Evolutionary conservation across 257 asterid species (phyloP).

Genomic region (Echites panduratus): DNA sequence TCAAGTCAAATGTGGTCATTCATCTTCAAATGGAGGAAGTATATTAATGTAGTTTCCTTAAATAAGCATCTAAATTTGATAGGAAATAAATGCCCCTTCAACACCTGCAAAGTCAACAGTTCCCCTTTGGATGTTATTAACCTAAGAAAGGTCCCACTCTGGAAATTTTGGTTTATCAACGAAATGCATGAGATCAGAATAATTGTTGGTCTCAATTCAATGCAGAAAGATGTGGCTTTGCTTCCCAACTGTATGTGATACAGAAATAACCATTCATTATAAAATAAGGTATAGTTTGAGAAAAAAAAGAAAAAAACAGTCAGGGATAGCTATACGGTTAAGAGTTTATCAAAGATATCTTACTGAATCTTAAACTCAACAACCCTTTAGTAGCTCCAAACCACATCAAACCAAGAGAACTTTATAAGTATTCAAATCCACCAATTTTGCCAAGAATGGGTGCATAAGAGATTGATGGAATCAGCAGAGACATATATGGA

Average conservation of each 20-base stretch:
- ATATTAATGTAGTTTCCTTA: neutral
- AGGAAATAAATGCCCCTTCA: neutral
- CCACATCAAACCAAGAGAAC: neutral
- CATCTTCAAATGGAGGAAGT: neutral
- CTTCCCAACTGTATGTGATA: neutral
- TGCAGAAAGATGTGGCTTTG: neutral
- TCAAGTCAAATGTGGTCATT: neutral
- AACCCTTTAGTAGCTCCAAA: neutral
- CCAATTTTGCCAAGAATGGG: neutral
- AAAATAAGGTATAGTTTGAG: neutral
- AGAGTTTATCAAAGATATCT: neutral
- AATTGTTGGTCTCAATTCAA: neutral
- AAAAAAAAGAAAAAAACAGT: neutral
- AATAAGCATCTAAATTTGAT: neutral
- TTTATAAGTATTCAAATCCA: neutral
- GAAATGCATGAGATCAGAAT: neutral
- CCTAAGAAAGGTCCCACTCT: neutral
- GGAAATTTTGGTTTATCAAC: neutral
- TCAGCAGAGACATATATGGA: neutral
- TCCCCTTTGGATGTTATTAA: neutral
- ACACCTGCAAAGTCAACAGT: neutral
- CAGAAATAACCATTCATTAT: neutral
- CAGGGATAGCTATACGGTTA: neutral
- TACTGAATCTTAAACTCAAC: neutral
- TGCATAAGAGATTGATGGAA: neutral